A percentile compares a stretch with the other conserved stretches of the same genome.
These are phyloP conservation scores for Obelidium mucronatum DNA, from an alignment of 192 early-diverging fungal species.

Conservation along the genomic window DNA sequence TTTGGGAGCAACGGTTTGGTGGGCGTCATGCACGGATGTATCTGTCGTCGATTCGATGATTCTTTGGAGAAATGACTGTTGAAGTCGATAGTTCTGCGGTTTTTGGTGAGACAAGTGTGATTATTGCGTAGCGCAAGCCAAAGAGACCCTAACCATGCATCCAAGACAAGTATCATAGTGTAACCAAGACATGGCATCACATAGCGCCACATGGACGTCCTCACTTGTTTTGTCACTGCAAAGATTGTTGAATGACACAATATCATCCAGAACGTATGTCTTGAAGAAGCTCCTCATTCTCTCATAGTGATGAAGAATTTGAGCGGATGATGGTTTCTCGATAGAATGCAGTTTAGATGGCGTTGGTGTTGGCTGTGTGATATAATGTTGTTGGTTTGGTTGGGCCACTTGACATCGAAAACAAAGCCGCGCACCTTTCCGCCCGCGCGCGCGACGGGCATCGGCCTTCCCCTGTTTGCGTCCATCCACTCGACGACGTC, in stretches of 20 bases:
- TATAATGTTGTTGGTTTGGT: background rate
- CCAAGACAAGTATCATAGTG: slow-evolving; percentile 2
- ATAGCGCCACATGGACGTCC: background rate
- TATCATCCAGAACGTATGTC: slow-evolving; percentile 6
- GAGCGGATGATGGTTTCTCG: background rate
- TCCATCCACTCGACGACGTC: background rate
- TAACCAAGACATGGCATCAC: slow-evolving; percentile 16
- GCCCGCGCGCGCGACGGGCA: background rate
- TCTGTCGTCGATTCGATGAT: background rate
- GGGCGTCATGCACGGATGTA: background rate
- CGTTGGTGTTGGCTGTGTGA: no score
- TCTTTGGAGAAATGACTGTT: slow-evolving; percentile 6
- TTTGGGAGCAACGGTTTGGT: background rate
- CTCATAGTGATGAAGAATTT: slow-evolving; percentile 2
- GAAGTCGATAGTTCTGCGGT: slow-evolving; percentile 27
- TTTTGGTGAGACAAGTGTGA: background rate
- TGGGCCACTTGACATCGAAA: background rate
- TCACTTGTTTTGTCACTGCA: background rate
- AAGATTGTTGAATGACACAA: background rate
- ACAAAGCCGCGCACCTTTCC: background rate
- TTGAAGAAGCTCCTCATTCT: slow-evolving; percentile 14
- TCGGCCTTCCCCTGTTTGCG: background rate
- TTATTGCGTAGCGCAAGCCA: background rate
- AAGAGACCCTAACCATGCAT: slow-evolving; percentile 16
- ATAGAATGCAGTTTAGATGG: background rate